Evolutionary conservation across 768 basidiomycete genomes (phyloP).

Genomic region (Lentinula sp.): DNA sequence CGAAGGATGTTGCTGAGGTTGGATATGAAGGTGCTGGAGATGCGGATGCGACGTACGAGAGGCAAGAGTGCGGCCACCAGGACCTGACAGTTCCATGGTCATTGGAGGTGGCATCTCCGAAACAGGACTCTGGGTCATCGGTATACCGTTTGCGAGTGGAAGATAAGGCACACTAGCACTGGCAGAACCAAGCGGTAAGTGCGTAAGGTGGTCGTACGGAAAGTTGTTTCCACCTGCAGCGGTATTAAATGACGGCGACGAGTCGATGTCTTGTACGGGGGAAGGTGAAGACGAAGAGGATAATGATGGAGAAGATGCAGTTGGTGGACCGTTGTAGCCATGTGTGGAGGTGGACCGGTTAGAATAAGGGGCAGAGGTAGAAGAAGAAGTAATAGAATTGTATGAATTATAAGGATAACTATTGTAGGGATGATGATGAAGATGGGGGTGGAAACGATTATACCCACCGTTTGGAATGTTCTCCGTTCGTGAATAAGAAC

Average conservation of each 20-base stretch:
- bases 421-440: slow-evolving; percentile 4
- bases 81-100: neutral
- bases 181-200: neutral
- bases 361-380: neutral
- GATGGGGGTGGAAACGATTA: slow-evolving; percentile 2
- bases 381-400: neutral
- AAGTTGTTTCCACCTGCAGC: neutral
- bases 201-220: neutral
- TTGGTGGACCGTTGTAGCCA: neutral
- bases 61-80: neutral
- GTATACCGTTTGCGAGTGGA: neutral
- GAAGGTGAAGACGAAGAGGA: slow-evolving; percentile 2
- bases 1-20: neutral
- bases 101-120: slow-evolving; percentile 4
- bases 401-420: slow-evolving; percentile 3
- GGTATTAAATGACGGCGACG: neutral
- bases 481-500: neutral
- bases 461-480: slow-evolving; percentile 3
- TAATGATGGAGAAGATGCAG: neutral
- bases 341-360: neutral
- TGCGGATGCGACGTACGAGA: slow-evolving; percentile 2
- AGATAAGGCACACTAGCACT: slow-evolving; percentile 1
- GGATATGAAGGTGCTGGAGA: neutral
- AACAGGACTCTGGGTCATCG: neutral
- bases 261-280: slow-evolving; percentile 1